Percentiles rank a stretch among this genome's conserved stretches.
These are phyloP conservation scores for Acanthamoeba comandoni DNA, from an alignment of 208 protist genomes.

Conservation along the genomic window DNA sequence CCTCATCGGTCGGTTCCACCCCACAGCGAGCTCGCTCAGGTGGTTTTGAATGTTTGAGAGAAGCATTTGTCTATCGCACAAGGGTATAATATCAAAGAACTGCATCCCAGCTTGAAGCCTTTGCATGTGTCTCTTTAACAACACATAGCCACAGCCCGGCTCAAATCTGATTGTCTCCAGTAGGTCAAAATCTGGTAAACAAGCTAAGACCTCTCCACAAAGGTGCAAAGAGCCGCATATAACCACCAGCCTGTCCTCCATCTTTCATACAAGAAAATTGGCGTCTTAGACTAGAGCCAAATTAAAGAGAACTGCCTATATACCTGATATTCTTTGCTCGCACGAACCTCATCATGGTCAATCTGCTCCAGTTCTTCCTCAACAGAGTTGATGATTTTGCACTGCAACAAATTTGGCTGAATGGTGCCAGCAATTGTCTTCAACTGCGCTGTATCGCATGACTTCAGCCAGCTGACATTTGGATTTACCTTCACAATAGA, in stretches of 20 bases:
- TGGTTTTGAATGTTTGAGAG: background rate
- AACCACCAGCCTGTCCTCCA: too few relatives aligned
- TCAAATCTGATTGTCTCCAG: conserved; percentile 33
- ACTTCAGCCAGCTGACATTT: conserved; percentile 41
- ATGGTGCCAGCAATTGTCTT: too few relatives aligned
- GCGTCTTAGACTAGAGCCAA: too few relatives aligned
- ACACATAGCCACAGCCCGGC: conserved; percentile 1
- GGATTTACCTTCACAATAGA: conserved; percentile 10
- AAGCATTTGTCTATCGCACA: too few relatives aligned
- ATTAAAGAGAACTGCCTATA: too few relatives aligned
- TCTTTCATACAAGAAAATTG: too few relatives aligned
- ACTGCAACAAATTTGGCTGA: too few relatives aligned
- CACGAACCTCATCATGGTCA: background rate
- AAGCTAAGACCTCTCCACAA: conserved; percentile 33
- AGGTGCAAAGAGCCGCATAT: conserved; percentile 16
- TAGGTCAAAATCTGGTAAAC: background rate
- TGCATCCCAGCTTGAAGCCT: background rate
- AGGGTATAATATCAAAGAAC: conserved; percentile 21
- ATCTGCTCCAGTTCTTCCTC: background rate
- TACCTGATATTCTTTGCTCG: background rate
- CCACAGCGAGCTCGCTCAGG: background rate
- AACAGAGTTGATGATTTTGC: background rate
- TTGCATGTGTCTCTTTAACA: conserved; percentile 33
- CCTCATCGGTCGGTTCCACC: background rate
- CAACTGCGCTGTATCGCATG: too few relatives aligned